Base-by-base conservation (phyloP, 352 stramenopile species). In the Paralagenidium karlingii region DNA sequence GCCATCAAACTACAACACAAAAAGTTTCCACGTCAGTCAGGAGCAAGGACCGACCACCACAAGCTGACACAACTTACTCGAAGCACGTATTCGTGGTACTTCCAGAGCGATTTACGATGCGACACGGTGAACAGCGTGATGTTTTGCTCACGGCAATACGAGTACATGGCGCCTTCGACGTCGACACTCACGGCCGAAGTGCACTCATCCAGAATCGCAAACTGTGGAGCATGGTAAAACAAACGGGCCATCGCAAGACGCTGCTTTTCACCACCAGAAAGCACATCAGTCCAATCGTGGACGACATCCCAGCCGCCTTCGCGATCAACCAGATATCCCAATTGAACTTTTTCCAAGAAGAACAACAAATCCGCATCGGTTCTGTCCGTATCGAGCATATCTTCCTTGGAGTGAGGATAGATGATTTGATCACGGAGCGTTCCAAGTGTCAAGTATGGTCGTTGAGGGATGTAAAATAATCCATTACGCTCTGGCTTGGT, bases 71-170 rank as follows among this genome's bases (percentile, higher is more conserved):
- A 8, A 70, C 60, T 37, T 59, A 90, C 73, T 51, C 62, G 60
- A 37, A 87, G 64, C 15, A 85, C 69, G 51, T 80, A 84, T 63
- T 88, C 75, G 55, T 95, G 84, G 56, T 94, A 90, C 45, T 68
- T 75, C 80, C 81, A 94, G 9, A 95, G 49, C 56, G 75, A 89
- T 55, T 91, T 88, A 51, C 84, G 73, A 50, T 95, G 82, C 43
- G 79, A 93, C 25, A 95, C 82, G 3, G 82, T 94, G 50, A 95
- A 94, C 19, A 94, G 61, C 47, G 82, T 96, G 52, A 96, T 95
- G 58, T 83, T 82, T 38, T 90, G 76, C 41, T 81, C 60, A 25
- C 74, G 67, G 49, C 78, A 89, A 42, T 79, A 58, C 34, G 55
- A 69, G 68, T 95, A 96, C 65, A 96, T 89, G 5, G 49, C 61